Base-by-base conservation (phyloP, 169 alveolate species). In the Cyclospora cayetanensis region DNA sequence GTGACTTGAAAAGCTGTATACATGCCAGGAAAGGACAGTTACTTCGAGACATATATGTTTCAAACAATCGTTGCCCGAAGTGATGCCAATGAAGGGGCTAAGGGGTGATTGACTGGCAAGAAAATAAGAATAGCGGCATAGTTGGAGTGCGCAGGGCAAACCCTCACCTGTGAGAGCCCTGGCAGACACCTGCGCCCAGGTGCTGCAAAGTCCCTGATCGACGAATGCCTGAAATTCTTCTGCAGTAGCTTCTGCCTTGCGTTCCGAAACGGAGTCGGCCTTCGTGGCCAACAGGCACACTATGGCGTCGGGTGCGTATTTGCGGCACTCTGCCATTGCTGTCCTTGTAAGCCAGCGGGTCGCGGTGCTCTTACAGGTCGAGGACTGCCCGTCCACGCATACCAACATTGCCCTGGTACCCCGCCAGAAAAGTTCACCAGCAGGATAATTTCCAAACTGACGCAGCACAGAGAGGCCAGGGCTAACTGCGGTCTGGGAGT, bases 151-250 rank as follows among this genome's bases (percentile, higher is more conserved):
- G 15, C 60, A 46, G 15, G 60, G n/a, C n/a, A 15, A 46, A 9
- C 34, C 9, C 70, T 55, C 27, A 4, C 86, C 86, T n/a, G 39
- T 12, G 65, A 42, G n/a, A 7, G 60, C 39, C 39, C 43, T 76
- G 7, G 86, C 86, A 27, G 86, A 76, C 0, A 76, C 86, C n/a
- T 20, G 43, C 0, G 86, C 86, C 86, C 86, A 76, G 11, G 42
- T 25, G 66, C 39, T 76, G 66, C 86, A 76, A 25, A 76, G 65
- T 1, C 68, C 11, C 43, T 43, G 60, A 18, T 76, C 68, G 27
- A 76, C 66, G 66, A 76, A 76, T 1, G 86, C 53, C n/a, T 76
- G 86, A n/a, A 76, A 1, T 15, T 76, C 86, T 2, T 39, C 65
- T 25, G 4, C 29, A 0, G 43, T 20, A 0, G 25, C 68, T 5